A percentile compares a stretch with the other conserved stretches of the same genome.
Evolutionary conservation across 768 basidiomycete genomes (phyloP).

Genomic region (Boletus sensibilis): DNA sequence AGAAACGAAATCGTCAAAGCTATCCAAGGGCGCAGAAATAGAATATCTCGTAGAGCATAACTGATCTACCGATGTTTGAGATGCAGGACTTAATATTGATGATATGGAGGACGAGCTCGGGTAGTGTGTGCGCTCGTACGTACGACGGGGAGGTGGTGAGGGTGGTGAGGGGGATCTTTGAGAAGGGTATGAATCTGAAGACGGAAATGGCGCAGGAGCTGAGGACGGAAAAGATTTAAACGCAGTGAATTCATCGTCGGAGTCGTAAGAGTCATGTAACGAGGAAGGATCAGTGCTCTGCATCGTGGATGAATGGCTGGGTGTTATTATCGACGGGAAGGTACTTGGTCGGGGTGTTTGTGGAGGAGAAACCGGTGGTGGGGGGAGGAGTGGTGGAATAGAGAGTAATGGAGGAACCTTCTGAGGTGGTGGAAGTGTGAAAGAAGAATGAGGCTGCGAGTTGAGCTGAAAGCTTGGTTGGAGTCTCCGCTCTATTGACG

Average conservation of each 20-base stretch:
- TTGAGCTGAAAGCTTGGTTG: slow-evolving; percentile 20
- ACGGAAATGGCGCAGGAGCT: slow-evolving; percentile 3
- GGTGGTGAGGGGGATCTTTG: slow-evolving; percentile 25
- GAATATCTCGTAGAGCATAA: slow-evolving; percentile 22
- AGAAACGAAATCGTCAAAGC: slow-evolving; percentile 50
- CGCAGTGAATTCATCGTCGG: slow-evolving; percentile 54
- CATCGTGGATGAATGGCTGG: slow-evolving; percentile 9
- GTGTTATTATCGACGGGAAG: slow-evolving; percentile 4
- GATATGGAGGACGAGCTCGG: slow-evolving; percentile 27
- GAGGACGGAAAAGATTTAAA: slow-evolving; percentile 37
- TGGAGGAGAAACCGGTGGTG: slow-evolving; percentile 31
- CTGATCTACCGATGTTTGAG: slow-evolving; percentile 22
- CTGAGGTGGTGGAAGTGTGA: slow-evolving; percentile 25
- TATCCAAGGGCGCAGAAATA: slow-evolving; percentile 37
- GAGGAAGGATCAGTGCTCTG: slow-evolving; percentile 3
- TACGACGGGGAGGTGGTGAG: slow-evolving; percentile 30
- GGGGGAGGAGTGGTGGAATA: slow-evolving; percentile 31
- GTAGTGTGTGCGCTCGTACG: slow-evolving; percentile 23
- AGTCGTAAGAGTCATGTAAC: slow-evolving; percentile 24
- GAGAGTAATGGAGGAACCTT: slow-evolving; percentile 24
- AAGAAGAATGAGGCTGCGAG: slow-evolving; percentile 18
- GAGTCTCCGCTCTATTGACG: slow-evolving; percentile 12
- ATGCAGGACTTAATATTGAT: slow-evolving; percentile 23
- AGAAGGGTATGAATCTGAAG: slow-evolving; percentile 7
- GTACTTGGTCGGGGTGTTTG: slow-evolving; percentile 30